These are phyloP conservation scores for Suillus decipiens DNA, from an alignment of 768 basidiomycete genomes.

Conservation along the genomic window DNA sequence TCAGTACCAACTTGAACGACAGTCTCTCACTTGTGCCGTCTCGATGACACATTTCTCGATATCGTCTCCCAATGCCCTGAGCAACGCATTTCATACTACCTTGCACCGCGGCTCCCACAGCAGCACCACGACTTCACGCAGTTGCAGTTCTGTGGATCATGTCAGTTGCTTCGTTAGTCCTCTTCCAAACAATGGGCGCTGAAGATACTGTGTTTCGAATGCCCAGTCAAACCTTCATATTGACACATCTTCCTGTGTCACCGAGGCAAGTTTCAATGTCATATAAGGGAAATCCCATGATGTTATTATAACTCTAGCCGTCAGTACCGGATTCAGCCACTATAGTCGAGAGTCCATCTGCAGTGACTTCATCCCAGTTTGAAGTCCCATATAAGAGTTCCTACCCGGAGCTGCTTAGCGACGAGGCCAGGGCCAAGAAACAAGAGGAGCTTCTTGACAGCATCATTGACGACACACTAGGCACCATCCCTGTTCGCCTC, in stretches of 20 bases:
- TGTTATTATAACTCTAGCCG: background rate
- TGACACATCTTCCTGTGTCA: background rate
- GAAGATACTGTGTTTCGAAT: background rate
- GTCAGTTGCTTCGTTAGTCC: background rate
- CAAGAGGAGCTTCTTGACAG: background rate
- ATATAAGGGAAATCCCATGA: background rate
- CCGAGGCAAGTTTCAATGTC: background rate
- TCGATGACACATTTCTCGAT: background rate
- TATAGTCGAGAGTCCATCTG: background rate
- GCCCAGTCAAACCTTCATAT: background rate
- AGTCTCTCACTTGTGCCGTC: background rate
- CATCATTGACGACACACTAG: background rate
- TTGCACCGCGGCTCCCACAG: background rate
- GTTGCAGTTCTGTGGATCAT: background rate
- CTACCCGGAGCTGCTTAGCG: background rate
- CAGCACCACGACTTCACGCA: background rate
- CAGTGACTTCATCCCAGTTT: background rate
- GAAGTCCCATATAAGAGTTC: background rate
- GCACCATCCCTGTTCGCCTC: slow-evolving; percentile 1
- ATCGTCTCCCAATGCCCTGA: background rate
- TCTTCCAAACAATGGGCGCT: background rate
- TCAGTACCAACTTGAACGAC: background rate
- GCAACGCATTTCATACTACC: background rate
- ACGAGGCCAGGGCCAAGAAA: slow-evolving; percentile 1
- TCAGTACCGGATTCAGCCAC: background rate